Evolutionary conservation across 306 rosid genomes (phyloP), one percentile per base, ranked within the genome.

Genomic region (Prunus salicina): DNA sequence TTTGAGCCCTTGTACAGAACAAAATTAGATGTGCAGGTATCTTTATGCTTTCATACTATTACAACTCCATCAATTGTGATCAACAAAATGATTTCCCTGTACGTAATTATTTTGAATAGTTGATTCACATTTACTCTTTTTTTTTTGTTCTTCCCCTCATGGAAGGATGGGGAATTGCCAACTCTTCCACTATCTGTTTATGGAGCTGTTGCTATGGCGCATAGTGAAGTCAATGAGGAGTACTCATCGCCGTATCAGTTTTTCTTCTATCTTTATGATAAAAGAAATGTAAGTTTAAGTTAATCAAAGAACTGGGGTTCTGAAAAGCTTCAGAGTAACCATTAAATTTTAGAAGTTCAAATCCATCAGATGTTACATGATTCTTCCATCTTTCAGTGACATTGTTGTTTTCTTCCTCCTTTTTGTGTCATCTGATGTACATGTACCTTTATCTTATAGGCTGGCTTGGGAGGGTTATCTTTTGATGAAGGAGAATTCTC

Each of bases 391-490:
- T 27, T 72, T 14, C 60, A 32, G 19, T 79, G 76, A 68, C 51
- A 38, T 56, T 19, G 25, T 34, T 72, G 16, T 76, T 32, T 30
- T 18, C 65, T 65, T 24, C 32, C 38, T 64, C 24, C 60, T 71
- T 12, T 19, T 57, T 43, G 69, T 65, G 52, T 62, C 43, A 72
- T 73, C 38, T 72, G 18, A 63, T 62, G 38, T 34, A 47, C 20
- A 63, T 62, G 38, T 34, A 47, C 20, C 25, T 81, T 30, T 28
- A 6, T 73, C 18, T 30, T 80, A 38, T 82, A 94, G 97, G 88
- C 98, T 66, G 98, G 98, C 82, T 86, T 94, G 89, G 98, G 98
- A 83, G 98, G 98, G 68, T 82, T 94, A 77, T 94, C 97, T n/a
- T 94, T 94, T 73, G 98, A 92, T 60, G 98, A 94, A 85, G 98